Evolutionary conservation across 768 basidiomycete genomes (phyloP), one percentile per base, ranked within the genome.

Genomic region (Serendipita vermifera): DNA sequence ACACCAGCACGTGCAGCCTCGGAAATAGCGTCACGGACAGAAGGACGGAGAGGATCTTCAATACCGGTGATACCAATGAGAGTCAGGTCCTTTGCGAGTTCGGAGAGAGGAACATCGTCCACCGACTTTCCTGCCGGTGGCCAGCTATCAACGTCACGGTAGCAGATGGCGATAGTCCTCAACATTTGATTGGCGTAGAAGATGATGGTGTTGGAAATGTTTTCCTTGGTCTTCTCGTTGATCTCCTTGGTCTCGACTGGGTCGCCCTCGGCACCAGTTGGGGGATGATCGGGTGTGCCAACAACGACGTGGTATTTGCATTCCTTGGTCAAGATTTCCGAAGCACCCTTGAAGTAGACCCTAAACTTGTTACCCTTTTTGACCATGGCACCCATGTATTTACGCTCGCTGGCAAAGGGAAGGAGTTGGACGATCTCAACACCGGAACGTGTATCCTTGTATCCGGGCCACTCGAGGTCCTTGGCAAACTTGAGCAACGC

Each of bases 131-230:
- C 75, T 13, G 61, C 56, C 3, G 93, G 92, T 9, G 94, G 94
- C 93, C 94, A 97, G 0, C 72, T 67, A 3, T 80, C 67, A 57
- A 96, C 83, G 65, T 99, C 93, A 46, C 82, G 78, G 65, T 97
- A 97, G 68, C 93, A 96, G 40, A 97, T 70, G 1, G 93, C 91
- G 61, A 99, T 88, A 1, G 96, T 97, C 51, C 94, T 81, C 7
- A 97, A 81, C 11, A 82, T 86, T 71, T 98, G 94, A 68, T 93
- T 93, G 63, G 93, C 93, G 67, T 99, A 98, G 70, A 96, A 94
- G 61, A 94, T 93, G 69, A 93, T 97, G 13, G 94, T 97, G 41
- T 88, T 79, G 26, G 76, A 78, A 66, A 97, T 89, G 65, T 97
- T 97, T 64, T 85, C 83, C 58, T 75, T 73, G 13, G 83, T 80